Base-by-base conservation (phyloP, 768 basidiomycete species). In the Boletellus ananas region DNA sequence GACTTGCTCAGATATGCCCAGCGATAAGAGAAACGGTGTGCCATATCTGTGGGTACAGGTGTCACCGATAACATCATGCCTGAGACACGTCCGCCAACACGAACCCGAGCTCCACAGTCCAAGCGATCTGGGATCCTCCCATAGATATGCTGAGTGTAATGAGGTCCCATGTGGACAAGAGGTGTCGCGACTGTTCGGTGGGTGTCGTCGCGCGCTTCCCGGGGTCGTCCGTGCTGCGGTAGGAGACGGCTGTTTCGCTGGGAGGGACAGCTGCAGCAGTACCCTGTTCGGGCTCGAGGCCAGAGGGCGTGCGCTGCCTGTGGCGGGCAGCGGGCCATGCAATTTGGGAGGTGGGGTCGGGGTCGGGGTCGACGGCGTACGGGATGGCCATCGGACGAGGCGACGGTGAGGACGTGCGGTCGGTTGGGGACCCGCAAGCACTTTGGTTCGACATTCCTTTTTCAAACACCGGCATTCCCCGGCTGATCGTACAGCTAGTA, bases 71-170 rank as follows among this genome's bases (percentile, higher is more conserved):
- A 34, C 36, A 34, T 20, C 51, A 44, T 10, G 17, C 37, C 41
- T 20, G 21, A 20, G 16, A 47, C 47, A 50, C 39, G 47, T 45
- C 54, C 27, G 8, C 16, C 20, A 18, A 46, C 25, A 70, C 85
- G 56, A 61, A 94, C 92, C 91, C 92, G 21, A 94, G 80, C 64
- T 95, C 93, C 4, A 96, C 87, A 1, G 93, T 95, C 94, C 94
- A 97, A 1, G 91, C 87, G 21, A 97, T 84, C 71, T 96, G 90
- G 6, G 89, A 90, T 14, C 95, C 95, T 38, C 84, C 92, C 89
- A 98, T 94, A 8, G 93, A 90, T 52, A 96, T 80, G 52, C 85
- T 90, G 58, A 93, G 73, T 2, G 87, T 87, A 60, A 91, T 78
- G 50, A 93, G 79, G 65, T 87, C 76, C 85, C 85, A 85, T 65